A percentile compares a stretch with the other conserved stretches of the same genome.
Evolutionary conservation across 2,329 filamentous ascomycete genomes (phyloP).

Genomic region (Verticillium isaacii): DNA sequence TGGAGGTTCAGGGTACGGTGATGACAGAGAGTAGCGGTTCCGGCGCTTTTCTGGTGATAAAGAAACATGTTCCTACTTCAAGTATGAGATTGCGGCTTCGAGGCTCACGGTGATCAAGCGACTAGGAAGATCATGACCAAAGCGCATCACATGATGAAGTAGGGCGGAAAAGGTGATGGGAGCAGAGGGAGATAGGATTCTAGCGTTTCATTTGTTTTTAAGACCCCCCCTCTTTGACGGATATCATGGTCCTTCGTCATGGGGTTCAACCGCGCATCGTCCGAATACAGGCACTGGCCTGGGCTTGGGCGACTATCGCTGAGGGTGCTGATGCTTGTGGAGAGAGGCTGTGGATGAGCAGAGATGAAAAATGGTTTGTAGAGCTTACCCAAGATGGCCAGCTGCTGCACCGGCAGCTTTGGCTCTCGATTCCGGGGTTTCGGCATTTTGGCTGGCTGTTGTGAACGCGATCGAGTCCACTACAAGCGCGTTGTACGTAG

Average conservation of each 20-base stretch:
- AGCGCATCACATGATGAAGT: conserved; percentile 7
- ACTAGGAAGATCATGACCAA: conserved; percentile 10
- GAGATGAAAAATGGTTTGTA: background rate
- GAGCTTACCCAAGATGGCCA: conserved; percentile 69
- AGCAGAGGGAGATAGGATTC: conserved; percentile 4
- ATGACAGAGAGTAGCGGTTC: background rate
- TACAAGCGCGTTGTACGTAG: background rate
- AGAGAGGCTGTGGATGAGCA: background rate
- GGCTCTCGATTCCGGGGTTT: conserved; percentile 30
- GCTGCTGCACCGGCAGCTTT: conserved; percentile 71
- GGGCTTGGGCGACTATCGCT: background rate
- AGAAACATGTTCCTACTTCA: background rate
- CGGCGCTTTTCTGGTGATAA: background rate
- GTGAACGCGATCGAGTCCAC: background rate
- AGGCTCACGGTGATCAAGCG: conserved; percentile 11
- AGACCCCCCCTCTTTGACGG: background rate
- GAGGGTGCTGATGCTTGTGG: background rate
- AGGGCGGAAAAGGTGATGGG: conserved; percentile 4
- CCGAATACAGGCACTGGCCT: background rate
- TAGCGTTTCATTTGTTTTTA: background rate
- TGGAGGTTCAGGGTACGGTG: background rate
- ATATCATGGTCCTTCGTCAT: background rate
- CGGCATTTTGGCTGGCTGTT: conserved; percentile 7
- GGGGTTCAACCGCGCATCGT: background rate
- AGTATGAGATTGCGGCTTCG: background rate